Base-by-base conservation (phyloP, 1,284 basidiomycete species). In the Earliella scabrosa region DNA sequence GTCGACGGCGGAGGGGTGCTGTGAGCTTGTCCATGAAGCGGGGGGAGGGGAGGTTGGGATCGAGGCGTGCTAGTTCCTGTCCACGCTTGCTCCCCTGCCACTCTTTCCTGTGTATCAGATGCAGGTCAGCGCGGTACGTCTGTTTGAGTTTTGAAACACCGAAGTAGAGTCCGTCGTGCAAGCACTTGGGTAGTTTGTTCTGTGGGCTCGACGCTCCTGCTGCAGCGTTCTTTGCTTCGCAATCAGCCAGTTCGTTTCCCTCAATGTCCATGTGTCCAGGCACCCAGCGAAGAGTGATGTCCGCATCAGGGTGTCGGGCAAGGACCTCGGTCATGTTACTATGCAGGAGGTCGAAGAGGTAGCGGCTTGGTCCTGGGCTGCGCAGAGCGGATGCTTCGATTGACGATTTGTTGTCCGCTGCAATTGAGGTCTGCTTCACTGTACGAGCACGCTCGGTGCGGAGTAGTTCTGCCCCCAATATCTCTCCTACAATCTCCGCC, bases 401-500 rank as follows among this genome's bases (percentile, higher is more conserved):
- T 11, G 43, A 36, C 2, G 54, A 36, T 16, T 6, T 57, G 46
- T 61, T 61, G 60, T 64, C 63, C 1, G 54, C 55, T 2, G 45
- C 58, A 16, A 56, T 53, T 0, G 57, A 61, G 0, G 52, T 50
- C 6, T 18, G 8, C 6, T 27, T 8, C 0, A 45, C n/a, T n/a
- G n/a, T 34, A 23, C n/a, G n/a, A 16, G n/a, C n/a, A n/a, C 18
- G 18, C n/a, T 43, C 52, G n/a, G 11, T 20, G 1, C 20, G 35
- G 1, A 61, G 41, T 3, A 64, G 55, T 16, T 59, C 40, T 6
- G 52, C 21, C 1, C 39, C 59, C 1, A 61, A 50, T 0, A 66
- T 49, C 0, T 67, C 47, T 2, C 68, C 72, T 0, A 71, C 61
- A 0, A 61, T 47, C 58, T 75, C 68, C 0, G 64, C 71, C 48